phyloP scores from a whole-genome alignment of 78 protist genomes.

The Dictyostelium firmibasis region DNA sequence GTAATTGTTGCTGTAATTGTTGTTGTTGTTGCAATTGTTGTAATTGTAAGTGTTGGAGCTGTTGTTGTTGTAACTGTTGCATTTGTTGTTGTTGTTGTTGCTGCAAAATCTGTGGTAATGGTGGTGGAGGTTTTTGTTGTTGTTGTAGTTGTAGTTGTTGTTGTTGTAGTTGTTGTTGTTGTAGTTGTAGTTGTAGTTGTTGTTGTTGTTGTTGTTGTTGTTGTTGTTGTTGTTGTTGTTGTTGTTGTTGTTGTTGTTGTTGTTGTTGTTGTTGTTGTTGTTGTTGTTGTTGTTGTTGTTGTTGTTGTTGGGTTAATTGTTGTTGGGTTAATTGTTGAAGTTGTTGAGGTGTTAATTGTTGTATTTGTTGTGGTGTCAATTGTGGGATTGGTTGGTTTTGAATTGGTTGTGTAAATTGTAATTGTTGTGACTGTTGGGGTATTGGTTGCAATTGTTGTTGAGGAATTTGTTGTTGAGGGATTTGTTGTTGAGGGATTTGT shows the following conservation, averaged over 20 bases:
- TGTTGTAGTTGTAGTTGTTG: background rate
- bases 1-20: slow-evolving; percentile 10
- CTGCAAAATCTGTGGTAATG: too few relatives aligned
- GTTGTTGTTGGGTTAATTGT: too few relatives aligned
- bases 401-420: background rate
- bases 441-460: too few relatives aligned
- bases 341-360: background rate
- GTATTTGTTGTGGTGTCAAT: too few relatives aligned
- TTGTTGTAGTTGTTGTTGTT: background rate
- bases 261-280: background rate
- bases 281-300: background rate
- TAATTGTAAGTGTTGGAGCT: background rate
- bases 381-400: background rate
- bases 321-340: background rate
- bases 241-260: background rate
- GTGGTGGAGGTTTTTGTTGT: too few relatives aligned
- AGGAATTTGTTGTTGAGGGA: too few relatives aligned
- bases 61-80: background rate
- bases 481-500: too few relatives aligned
- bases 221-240: background rate
- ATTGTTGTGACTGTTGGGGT: background rate
- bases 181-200: background rate
- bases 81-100: background rate
- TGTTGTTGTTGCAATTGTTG: background rate
- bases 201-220: background rate